Conservation (phyloP, 2,329 filamentous ascomycete species). For the Drechslera avenae region DNA sequence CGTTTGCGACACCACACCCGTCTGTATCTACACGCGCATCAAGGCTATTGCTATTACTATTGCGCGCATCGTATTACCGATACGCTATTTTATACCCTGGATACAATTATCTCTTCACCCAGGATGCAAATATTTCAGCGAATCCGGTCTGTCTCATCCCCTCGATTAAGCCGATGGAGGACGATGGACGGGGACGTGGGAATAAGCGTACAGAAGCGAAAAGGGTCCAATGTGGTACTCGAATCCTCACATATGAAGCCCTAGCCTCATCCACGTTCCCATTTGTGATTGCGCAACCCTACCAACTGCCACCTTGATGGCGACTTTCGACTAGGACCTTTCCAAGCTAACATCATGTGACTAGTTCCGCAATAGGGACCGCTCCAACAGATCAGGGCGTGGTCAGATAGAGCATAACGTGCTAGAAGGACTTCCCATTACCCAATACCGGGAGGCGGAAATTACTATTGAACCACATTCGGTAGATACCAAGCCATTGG, state of each 20-base stretch:
- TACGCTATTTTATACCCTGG: background rate
- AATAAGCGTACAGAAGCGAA: no score
- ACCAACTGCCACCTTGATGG: no score
- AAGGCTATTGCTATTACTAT: conserved; percentile 11
- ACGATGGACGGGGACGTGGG: no score
- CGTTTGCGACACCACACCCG: conserved; percentile 1
- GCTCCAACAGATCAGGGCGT: conserved; percentile 63
- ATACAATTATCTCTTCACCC: background rate
- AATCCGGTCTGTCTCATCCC: no score
- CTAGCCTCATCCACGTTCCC: background rate
- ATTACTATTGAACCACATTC: conserved; percentile 69
- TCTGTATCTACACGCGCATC: conserved; percentile 12
- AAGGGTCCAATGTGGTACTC: background rate
- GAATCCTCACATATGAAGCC: background rate
- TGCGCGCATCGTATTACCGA: conserved; percentile 6
- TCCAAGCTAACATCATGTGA: conserved; percentile 28
- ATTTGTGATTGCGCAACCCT: no score
- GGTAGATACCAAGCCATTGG: conserved; percentile 64
- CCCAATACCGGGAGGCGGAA: conserved; percentile 80
- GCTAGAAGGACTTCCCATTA: conserved; percentile 78
- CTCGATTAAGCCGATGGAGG: no score
- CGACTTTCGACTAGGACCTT: no score
- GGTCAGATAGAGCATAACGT: conserved; percentile 68
- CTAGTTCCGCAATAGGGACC: conserved; percentile 62
- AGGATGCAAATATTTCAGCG: background rate